Base-by-base conservation (phyloP, 208 protist species). In the Herpetomonas tarakana region DNA sequence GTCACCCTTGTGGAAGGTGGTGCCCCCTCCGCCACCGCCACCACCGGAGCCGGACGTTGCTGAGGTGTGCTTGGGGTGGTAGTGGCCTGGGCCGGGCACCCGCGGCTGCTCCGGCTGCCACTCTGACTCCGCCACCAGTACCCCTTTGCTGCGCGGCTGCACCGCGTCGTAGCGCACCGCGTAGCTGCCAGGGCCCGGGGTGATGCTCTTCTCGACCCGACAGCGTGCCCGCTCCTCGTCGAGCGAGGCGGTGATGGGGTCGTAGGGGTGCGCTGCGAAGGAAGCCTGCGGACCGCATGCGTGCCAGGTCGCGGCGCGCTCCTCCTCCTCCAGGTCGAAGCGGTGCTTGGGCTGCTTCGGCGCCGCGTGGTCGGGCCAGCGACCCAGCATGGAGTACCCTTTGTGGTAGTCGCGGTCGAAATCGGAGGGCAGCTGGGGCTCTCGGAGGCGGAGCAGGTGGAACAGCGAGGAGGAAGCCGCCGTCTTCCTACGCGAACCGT, bases 321-420 rank as follows among this genome's bases (percentile, higher is more conserved):
- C 63, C 29, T 59, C 68, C 2, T 25, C 55, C 55, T 73, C 50
- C 30, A 65, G 49, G 21, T 52, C 53, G 26, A 70, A 21, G 26
- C 45, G 44, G 19, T 44, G 31, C 28, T 39, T 41, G 0, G 41
- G 52, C n/a, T 22, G 41, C 28, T 38, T n/a, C n/a, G n/a, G 49
- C 58, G 24, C 55, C 1, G 41, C 50, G 2, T 25, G 26, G 28
- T 58, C 52, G 56, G 65, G 58, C 56, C 58, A 71, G 56, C 69
- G 70, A 30, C 65, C 64, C 38, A 73, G 44, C 54, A 93, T 81
- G 16, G 76, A 71, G 41, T 83, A 78, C 27, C 87, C 87, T 59
- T 91, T 93, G 45, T 55, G 69, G 63, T 73, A 87, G 60, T 88
- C 61, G 56, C 79, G 81, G 62, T 89, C 81, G 68, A 93, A 93